Evolutionary conservation across 169 alveolate genomes (phyloP).

Genomic region (Plasmodium ovale): DNA sequence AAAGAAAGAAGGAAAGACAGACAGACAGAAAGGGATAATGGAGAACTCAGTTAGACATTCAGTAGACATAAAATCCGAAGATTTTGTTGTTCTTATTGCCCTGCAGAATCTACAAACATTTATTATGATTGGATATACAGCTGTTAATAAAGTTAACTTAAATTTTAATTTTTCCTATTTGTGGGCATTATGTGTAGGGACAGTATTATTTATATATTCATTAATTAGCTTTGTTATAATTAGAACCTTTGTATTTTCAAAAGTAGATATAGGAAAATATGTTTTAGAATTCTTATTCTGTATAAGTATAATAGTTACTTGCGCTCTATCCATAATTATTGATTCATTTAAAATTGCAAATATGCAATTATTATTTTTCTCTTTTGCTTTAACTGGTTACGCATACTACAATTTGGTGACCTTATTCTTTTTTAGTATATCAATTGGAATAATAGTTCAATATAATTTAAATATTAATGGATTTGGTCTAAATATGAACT

Average conservation of each 20-base stretch:
- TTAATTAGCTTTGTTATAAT: slow-evolving; percentile 76
- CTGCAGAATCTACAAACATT: slow-evolving; percentile 78
- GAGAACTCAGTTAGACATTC: slow-evolving; percentile 73
- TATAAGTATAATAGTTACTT: slow-evolving; percentile 63
- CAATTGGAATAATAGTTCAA: slow-evolving; percentile 67
- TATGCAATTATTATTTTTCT: slow-evolving; percentile 75
- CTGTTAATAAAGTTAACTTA: slow-evolving; percentile 39
- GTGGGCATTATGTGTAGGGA: slow-evolving; percentile 74
- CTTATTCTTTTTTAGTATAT: slow-evolving; percentile 63
- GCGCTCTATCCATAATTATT: slow-evolving; percentile 65
- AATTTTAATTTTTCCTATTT: slow-evolving; percentile 40
- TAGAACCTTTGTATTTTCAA: slow-evolving; percentile 77
- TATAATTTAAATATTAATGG: slow-evolving; percentile 28
- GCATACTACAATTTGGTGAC: slow-evolving; percentile 77
- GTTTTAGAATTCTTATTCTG: slow-evolving; percentile 73
- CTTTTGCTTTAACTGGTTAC: slow-evolving; percentile 80
- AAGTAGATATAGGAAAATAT: slow-evolving; percentile 75
- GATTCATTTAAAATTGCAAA: slow-evolving; percentile 73
- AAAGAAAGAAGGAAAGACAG: too few species aligned
- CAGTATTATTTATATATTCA: slow-evolving; percentile 75
- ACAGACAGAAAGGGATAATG: too few species aligned
- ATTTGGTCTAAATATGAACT: slow-evolving; percentile 24
- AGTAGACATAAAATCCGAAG: slow-evolving; percentile 77
- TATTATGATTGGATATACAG: slow-evolving; percentile 77
- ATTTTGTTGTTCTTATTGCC: slow-evolving; percentile 79